phyloP scores from a whole-genome alignment of 106 monocot species.

The Platanthera guangdongensis region DNA sequence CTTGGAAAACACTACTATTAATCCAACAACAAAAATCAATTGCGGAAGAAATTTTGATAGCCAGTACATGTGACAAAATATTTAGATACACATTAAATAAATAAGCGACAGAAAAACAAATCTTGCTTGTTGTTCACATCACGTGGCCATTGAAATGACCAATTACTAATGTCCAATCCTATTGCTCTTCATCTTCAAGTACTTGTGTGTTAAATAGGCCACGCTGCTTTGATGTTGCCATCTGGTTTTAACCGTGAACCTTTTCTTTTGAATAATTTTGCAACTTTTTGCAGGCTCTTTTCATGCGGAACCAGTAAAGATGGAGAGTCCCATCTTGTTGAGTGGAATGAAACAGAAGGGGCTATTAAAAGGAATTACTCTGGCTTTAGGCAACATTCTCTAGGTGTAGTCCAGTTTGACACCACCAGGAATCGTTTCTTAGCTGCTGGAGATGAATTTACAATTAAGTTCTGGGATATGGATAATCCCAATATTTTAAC shows the following conservation, averaged over 20 bases:
- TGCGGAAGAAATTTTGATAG: no score
- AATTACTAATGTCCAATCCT: background rate
- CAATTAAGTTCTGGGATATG: constrained; percentile 45
- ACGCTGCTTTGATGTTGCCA: background rate
- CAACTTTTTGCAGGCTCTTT: constrained; percentile 17
- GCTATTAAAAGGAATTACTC: constrained; percentile 29
- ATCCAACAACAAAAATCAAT: no score
- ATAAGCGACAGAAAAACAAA: no score
- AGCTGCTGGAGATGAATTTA: constrained; percentile 40
- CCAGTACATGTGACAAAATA: no score
- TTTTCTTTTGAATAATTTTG: background rate
- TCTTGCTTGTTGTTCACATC: no score
- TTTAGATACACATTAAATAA: no score
- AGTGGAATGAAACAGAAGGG: constrained; percentile 47
- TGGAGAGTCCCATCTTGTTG: constrained; percentile 42
- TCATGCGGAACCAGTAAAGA: constrained; percentile 35
- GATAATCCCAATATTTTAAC: constrained; percentile 27
- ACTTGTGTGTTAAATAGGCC: background rate
- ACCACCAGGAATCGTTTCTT: constrained; percentile 43
- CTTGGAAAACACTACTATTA: no score
- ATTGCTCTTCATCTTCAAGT: background rate
- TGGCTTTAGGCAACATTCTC: constrained; percentile 36
- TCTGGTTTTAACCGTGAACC: background rate
- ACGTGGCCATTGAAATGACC: background rate
- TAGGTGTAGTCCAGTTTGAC: constrained; percentile 30